A percentile compares a stretch with the other conserved stretches of the same genome.
These are phyloP conservation scores for Yarrowia divulgata DNA, from an alignment of 805 yeast species.

Conservation along the genomic window DNA sequence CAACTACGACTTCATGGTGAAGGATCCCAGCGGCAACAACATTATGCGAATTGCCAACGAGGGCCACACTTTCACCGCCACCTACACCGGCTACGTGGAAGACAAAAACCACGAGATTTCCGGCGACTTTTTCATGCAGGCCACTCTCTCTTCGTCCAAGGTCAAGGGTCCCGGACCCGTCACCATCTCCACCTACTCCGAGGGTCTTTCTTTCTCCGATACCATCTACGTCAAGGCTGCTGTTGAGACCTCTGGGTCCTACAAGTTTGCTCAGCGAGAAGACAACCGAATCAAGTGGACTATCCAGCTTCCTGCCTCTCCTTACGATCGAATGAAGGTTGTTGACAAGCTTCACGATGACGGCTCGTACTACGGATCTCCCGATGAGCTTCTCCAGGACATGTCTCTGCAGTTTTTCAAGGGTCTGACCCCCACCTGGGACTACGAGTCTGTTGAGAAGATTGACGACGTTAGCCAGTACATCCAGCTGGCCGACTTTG, in stretches of 20 bases:
- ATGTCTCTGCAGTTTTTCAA: constrained; percentile 13
- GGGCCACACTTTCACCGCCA: constrained; percentile 14
- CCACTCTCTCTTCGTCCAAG: neutral
- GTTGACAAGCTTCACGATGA: neutral
- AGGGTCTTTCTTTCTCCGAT: neutral
- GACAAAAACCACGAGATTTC: constrained; percentile 8
- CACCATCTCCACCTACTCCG: neutral
- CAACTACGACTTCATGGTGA: constrained; percentile 24
- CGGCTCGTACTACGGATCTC: neutral
- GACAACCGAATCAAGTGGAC: constrained; percentile 30
- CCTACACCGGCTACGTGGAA: neutral
- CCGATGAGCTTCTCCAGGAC: constrained; percentile 3
- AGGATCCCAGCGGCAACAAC: constrained; percentile 15
- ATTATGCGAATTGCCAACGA: constrained; percentile 32
- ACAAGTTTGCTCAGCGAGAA: constrained; percentile 26
- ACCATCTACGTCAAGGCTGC: constrained; percentile 11
- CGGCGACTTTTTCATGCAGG: constrained; percentile 19
- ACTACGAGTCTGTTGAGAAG: constrained; percentile 1
- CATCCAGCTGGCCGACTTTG: constrained; percentile 3
- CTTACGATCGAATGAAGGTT: constrained; percentile 27
- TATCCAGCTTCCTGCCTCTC: constrained; percentile 28
- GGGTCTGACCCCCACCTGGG: constrained; percentile 24
- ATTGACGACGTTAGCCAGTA: neutral
- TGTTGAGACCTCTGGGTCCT: neutral
- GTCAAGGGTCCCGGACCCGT: constrained; percentile 3